Evolutionary conservation across 139 green algal genomes (phyloP), one percentile per base, ranked within the genome.

Genomic region (Desmodesmus armatus): DNA sequence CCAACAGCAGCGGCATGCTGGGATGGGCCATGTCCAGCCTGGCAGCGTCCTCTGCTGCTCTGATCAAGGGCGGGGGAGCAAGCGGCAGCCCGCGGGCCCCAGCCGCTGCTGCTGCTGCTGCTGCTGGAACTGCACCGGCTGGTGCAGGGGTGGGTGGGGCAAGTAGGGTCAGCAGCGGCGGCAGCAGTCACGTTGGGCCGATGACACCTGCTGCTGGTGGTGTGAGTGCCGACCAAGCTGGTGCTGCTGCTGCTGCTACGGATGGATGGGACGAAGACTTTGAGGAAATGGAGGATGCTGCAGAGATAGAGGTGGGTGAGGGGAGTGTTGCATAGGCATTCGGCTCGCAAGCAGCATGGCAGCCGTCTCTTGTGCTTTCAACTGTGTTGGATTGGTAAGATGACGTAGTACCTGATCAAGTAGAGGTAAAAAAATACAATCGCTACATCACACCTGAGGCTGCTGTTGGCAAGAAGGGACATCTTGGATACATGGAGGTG

Each of bases 261-360:
- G 82, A 83, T 62, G 87, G 87, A 3, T 87, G 77, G 76, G 87
- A 84, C 31, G 72, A 87, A 2, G 80, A 89, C 7, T 63, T 71
- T 85, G 80, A 85, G 19, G 78, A 60, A 3, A n/a, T 31, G 39
- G 27, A 51, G 13, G 80, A 79, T 35, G 55, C 49, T 17, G n/a
- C 47, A 6, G 66, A 85, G 11, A 77, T 77, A 25, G 80, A 84
- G 3, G 66, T 77, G 27, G 51, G 65, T 35, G 83, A 90, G 85
- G 79, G 87, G 66, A 19, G 75, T 1, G 25, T 31, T 53, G 53
- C 25, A 31, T 13, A 66, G 23, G 2, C n/a, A n/a, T n/a, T n/a
- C n/a, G n/a, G 69, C 23, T 0, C 5, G 71, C 11, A 3, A 31
- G 39, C 33, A 44, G 1, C 13, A 21, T 75, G 44, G 44, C 4